Percentiles rank a stretch among this genome's conserved stretches.
phyloP scores from a whole-genome alignment of 169 alveolate genomes.

The Plasmodium adleri region DNA sequence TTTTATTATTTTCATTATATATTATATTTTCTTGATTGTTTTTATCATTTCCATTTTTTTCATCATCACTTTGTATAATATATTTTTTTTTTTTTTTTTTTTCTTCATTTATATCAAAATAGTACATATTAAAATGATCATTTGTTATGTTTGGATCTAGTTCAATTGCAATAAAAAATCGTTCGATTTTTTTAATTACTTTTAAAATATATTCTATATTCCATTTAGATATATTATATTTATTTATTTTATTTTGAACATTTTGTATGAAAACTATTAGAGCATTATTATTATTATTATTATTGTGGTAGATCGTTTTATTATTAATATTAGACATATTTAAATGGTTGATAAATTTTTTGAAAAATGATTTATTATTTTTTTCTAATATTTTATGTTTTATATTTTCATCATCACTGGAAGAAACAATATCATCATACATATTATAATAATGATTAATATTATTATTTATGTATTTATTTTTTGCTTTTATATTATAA shows the following conservation, averaged over 20 bases:
- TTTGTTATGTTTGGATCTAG: background rate
- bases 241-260: slow-evolving; percentile 20
- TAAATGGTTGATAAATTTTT: no score
- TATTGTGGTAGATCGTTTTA: background rate
- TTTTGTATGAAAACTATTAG: background rate
- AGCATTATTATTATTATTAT: background rate
- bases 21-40: background rate
- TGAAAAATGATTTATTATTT: no score
- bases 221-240: slow-evolving; percentile 24
- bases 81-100: background rate
- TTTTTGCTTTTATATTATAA: background rate
- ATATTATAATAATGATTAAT: no score
- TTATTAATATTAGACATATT: background rate
- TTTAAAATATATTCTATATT: slow-evolving; percentile 1
- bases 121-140: background rate
- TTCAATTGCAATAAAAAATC: slow-evolving; percentile 4
- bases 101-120: background rate
- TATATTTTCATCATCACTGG: no score
- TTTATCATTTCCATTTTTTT: background rate
- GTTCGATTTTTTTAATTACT: slow-evolving; percentile 19
- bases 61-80: background rate
- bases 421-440: no score
- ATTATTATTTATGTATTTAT: no score
- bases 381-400: no score
- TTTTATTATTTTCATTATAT: no score